Percentiles rank a stretch among this genome's conserved stretches.
These are phyloP conservation scores for Fusarium avenaceum DNA, from an alignment of 2,329 filamentous ascomycete species.

Conservation along the genomic window DNA sequence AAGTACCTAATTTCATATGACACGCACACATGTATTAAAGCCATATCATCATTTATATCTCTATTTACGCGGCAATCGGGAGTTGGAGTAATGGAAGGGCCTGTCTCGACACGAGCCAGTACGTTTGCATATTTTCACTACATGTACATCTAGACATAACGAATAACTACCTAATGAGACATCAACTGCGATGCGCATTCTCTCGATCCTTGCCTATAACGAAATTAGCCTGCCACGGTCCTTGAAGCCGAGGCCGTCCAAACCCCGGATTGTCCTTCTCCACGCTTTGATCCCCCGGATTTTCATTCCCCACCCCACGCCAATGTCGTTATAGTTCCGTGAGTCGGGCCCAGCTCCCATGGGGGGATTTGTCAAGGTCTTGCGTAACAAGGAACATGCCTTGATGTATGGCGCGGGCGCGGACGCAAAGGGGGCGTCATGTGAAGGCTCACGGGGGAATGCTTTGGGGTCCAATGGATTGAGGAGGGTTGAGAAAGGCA, in stretches of 20 bases:
- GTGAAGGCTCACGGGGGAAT: slow-evolving; percentile 32
- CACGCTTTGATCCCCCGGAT: slow-evolving; percentile 38
- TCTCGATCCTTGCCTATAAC: neutral
- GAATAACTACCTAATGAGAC: slow-evolving; percentile 24
- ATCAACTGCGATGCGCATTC: neutral
- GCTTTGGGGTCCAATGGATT: slow-evolving; percentile 2
- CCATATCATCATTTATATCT: slow-evolving; percentile 19
- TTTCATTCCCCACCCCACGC: slow-evolving; percentile 31
- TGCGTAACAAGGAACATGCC: slow-evolving; percentile 24
- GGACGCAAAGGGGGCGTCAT: slow-evolving; percentile 37
- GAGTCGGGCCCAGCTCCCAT: slow-evolving; percentile 7
- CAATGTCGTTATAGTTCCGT: slow-evolving; percentile 2
- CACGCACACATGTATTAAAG: slow-evolving; percentile 38
- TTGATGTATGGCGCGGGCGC: slow-evolving; percentile 9
- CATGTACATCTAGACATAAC: slow-evolving; percentile 31
- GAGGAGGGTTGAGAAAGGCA: neutral
- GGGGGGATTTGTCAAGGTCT: slow-evolving; percentile 27
- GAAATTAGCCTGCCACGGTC: slow-evolving; percentile 18
- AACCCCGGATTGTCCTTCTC: slow-evolving; percentile 26
- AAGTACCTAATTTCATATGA: slow-evolving; percentile 11
- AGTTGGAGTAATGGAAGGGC: slow-evolving; percentile 8
- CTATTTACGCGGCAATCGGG: neutral
- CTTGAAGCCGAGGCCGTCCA: slow-evolving; percentile 15
- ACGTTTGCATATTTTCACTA: slow-evolving; percentile 12
- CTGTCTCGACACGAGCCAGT: slow-evolving; percentile 7